Base-by-base conservation (phyloP, 2,329 filamentous ascomycete species). In the Microdochium paspali region DNA sequence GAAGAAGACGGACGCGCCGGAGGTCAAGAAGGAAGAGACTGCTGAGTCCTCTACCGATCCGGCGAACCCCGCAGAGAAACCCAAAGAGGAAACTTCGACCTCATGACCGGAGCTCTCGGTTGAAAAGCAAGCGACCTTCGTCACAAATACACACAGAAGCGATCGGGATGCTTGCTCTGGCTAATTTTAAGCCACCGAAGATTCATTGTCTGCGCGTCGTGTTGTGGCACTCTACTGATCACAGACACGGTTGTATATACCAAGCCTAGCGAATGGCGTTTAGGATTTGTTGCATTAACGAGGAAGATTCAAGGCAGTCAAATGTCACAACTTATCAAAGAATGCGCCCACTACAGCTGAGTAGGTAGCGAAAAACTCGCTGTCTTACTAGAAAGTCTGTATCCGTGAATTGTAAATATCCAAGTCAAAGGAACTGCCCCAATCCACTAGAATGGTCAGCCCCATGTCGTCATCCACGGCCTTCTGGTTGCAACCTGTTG, bases 1-100 rank as follows among this genome's bases (percentile, higher is more conserved):
- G n/a, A 53, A 58, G 7, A 67, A 48, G n/a, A n/a, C n/a, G 9
- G 45, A 50, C 12, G 45, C 20, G 9, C 15, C 52, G 1, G 54
- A 58, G 9, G 49, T 71, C 43, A 69, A 71, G 49, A 62, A 64
- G 26, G 68, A 71, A 35, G 69, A 71, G 5, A 60, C 60, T 24
- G 57, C 66, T 12, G 35, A 40, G 35, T 20, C 35, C 18, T n/a
- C 35, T 3, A 20, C 35, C 20, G 35, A 40, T n/a, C 13, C 35
- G 6, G 18, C 35, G 5, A 40, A 40, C 20, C 4, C 35, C 12
- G 42, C 42, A 6, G 42, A 23, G 7, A 44, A 44, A 24, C 3
- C 42, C 23, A 26, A 25, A 13, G 42, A 44, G n/a, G 42, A 44
- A 18, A 25, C 42, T 10, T 44, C 42, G 10, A 44, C 23, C 18